phyloP scores from a whole-genome alignment of 163 green algal genomes.

The Scenedesmus sp. region DNA sequence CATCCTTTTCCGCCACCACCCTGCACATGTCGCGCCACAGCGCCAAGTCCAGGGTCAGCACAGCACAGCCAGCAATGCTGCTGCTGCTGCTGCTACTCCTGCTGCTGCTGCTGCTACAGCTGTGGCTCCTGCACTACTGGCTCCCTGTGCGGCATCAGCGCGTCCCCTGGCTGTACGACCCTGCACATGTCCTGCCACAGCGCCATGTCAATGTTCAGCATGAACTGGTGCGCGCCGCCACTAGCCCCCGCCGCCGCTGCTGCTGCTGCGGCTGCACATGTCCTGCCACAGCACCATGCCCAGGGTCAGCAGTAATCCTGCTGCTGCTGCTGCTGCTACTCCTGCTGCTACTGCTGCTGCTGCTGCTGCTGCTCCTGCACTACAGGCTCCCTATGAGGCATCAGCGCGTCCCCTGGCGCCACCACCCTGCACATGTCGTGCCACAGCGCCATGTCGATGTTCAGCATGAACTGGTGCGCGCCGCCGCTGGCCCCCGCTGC shows the following conservation, averaged over 20 bases:
- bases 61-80: no score
- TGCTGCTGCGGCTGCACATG: neutral
- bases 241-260: neutral
- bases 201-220: neutral
- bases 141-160: constrained; percentile 24
- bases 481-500: neutral
- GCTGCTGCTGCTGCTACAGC: neutral
- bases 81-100: neutral
- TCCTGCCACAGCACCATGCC: neutral
- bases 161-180: neutral
- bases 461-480: neutral
- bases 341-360: neutral
- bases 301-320: neutral
- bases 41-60: neutral
- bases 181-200: constrained; percentile 6
- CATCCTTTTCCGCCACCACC: no score
- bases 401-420: neutral
- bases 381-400: constrained; percentile 14
- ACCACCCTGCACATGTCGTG: constrained; percentile 4
- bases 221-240: neutral
- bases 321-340: no score
- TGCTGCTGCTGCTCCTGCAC: neutral
- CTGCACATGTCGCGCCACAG: neutral
- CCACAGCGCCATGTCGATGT: neutral
- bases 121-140: neutral